Conservation (phyloP, 306 rosid genomes). For the Cicer yamashitae region DNA sequence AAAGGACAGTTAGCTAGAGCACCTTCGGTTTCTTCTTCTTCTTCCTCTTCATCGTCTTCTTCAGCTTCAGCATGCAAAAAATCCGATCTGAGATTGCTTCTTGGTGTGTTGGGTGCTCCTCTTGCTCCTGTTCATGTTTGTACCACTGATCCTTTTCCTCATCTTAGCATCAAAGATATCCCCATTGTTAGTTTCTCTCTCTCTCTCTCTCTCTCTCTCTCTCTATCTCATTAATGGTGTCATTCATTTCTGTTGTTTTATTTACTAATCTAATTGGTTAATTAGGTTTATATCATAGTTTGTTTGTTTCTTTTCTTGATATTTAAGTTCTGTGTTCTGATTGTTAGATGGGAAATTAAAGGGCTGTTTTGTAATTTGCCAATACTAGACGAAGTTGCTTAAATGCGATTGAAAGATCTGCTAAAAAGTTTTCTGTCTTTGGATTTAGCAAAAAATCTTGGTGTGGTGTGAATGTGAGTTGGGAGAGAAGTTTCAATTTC, state of each 20-base stretch:
- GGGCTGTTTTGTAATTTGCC: constrained; percentile 1
- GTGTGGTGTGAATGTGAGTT: too few relatives aligned
- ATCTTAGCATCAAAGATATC: constrained; percentile 92
- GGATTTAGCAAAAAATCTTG: too few relatives aligned
- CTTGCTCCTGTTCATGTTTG: constrained; percentile 91
- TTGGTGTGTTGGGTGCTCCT: constrained; percentile 96
- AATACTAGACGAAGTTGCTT: not conserved
- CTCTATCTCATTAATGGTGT: not conserved
- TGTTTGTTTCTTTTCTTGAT: not conserved
- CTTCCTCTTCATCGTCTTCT: constrained; percentile 60
- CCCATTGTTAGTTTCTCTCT: constrained; percentile 77
- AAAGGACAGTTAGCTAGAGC: constrained; percentile 79
- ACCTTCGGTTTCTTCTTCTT: constrained; percentile 74
- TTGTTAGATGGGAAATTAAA: not conserved
- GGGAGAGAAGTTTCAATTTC: too few relatives aligned
- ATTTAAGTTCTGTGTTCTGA: not conserved
- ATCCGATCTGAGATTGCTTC: constrained; percentile 93
- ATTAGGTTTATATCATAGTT: not conserved
- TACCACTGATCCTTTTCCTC: constrained; percentile 83
- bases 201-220: not conserved
- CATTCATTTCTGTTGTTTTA: not conserved
- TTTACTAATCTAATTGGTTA: not conserved
- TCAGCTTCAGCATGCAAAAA: constrained; percentile 67
- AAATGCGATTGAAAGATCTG: constrained; percentile 20
- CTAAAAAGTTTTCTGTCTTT: not conserved